Base-by-base conservation (phyloP, 495 filamentous ascomycete genomes). In the Hyphodiscus hymeniophilus region DNA sequence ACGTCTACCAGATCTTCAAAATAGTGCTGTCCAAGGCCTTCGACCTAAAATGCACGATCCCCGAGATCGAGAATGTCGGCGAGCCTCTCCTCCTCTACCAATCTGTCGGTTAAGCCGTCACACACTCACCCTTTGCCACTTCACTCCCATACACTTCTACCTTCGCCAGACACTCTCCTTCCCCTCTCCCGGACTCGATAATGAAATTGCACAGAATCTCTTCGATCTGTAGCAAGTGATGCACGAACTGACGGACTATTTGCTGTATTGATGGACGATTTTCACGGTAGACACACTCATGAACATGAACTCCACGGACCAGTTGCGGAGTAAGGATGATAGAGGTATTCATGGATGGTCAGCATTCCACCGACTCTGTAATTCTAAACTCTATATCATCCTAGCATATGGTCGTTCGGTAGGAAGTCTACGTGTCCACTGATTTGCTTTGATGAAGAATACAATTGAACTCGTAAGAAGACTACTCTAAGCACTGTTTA, bases 11-110 rank as follows among this genome's bases (percentile, higher is more conserved):
- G 92, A 98, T 98, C 62, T 98, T 98, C 77, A 98, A 98, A 65
- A 98, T 98, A 58, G 92, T 98, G 46, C 77, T 98, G 24, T 91
- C 91, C 48, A 98, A 98, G 67, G 94, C 92, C 0, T 98, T 98
- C 61, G 92, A 98, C 63, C 76, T 98, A 49, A 95, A 95, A 62
- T 98, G 92, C 73, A 98, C 92, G 3, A 97, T 98, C 60, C 92
- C 92, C 8, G 92, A 98, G 65, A 97, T 98, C 60, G 91, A 95
- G 63, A 89, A 97, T 60, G 80, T 94, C 39, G 92, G 92, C 60
- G 92, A 98, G 66, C 92, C 92, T n/a, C 71, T 98, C 31, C 71
- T 98, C 22, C 79, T 98, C 47, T 98, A 98, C 63, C 87, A 91
- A 64, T 81, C 81, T 45, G 84, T 84, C 52, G 54, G 54, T 42